These are phyloP conservation scores for Calonectria pauciramosa DNA, from an alignment of 2,329 filamentous ascomycete species.

Conservation along the genomic window DNA sequence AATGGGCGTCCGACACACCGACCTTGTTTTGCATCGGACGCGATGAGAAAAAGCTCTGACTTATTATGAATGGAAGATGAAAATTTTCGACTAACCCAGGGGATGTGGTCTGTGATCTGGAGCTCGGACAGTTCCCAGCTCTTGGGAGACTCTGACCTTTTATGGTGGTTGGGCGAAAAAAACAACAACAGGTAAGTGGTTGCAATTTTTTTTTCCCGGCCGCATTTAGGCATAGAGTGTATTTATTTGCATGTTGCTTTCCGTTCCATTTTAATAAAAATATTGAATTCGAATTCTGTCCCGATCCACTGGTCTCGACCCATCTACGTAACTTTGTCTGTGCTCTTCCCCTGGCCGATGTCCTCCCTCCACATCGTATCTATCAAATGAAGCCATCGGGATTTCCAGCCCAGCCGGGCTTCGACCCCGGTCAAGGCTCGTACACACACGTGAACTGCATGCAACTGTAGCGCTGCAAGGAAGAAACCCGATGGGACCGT, in stretches of 20 bases:
- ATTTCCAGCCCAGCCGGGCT: conserved; percentile 3
- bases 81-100: conserved; percentile 5
- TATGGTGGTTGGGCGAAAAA: background rate
- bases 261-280: background rate
- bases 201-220: background rate
- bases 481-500: conserved; percentile 4
- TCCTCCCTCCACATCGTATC: background rate
- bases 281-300: background rate
- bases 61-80: conserved; percentile 58
- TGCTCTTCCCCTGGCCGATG: background rate
- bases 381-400: conserved; percentile 9
- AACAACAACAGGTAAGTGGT: background rate
- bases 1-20: conserved; percentile 99
- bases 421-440: background rate
- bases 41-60: conserved; percentile 98
- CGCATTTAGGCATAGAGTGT: background rate
- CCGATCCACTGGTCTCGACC: background rate
- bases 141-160: background rate
- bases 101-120: background rate
- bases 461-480: background rate
- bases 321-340: background rate
- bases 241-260: background rate
- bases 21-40: conserved; percentile 98
- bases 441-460: conserved; percentile 17
- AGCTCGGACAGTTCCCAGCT: background rate